Base-by-base conservation (phyloP, 1,139 yeast genomes). In the Tardiomyces depauwii region DNA sequence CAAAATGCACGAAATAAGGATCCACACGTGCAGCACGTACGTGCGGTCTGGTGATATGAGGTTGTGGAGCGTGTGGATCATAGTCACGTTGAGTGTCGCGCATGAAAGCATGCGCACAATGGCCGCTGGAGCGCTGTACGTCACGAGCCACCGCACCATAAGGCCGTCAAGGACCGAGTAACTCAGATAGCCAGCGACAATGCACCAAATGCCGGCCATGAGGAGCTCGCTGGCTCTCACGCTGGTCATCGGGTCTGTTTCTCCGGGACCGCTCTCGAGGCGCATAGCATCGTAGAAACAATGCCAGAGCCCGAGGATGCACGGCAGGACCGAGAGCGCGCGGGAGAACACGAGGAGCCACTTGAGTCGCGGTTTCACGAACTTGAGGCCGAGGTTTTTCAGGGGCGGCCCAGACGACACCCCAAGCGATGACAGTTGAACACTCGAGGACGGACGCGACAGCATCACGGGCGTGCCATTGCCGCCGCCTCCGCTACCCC, bases 71-170 rank as follows among this genome's bases (percentile, higher is more conserved):
- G 83, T 74, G 56, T 82, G 82, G 56, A 86, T 88, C 42, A 80
- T 70, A 7, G 88, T 76, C 13, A 83, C 74, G 46, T 87, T 72
- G 12, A 88, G 72, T 41, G 88, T 70, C 2, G 91, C 82, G 78
- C 87, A 80, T 9, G 95, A 80, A 44, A 88, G 68, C 71, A 88
- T 86, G 45, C 97, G 71, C 19, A 89, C 75, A 36, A 88, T 84
- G 0, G 95, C 95, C 0, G 96, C 97, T 2, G 84, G 73, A 0
- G 89, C 81, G 52, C 87, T 83, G 61, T 89, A 89, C 18, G 85
- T 86, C 39, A 89, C 93, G 39, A 89, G 85, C 73, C 97, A 91
- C 42, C 98, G 71, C 19, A 87, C 83, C 82, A 89, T 86, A 39
- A 91, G 69, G 0, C 96, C 94, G 60, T 89, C 96, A 39, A 89